Evolutionary conservation across 2,329 filamentous ascomycete genomes (phyloP).

Genomic region (Cladosporium velox): DNA sequence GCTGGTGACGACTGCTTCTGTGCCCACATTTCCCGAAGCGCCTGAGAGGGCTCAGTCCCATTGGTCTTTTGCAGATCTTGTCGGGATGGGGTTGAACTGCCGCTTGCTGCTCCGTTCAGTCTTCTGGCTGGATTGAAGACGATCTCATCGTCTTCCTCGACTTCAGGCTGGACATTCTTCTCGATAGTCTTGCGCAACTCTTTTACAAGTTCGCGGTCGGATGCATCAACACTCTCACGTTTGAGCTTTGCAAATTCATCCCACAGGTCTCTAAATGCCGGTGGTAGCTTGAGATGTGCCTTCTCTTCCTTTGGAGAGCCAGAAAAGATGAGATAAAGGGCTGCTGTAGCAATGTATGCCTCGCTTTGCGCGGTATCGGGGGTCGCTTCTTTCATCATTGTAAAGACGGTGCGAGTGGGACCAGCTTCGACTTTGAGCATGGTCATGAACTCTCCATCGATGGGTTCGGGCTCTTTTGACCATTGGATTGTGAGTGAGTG

Average conservation of each 20-base stretch:
- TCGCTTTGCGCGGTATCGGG: constrained; percentile 81
- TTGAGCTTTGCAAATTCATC: constrained; percentile 71
- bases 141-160: constrained; percentile 58
- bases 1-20: constrained; percentile 52
- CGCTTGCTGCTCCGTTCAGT: constrained; percentile 34
- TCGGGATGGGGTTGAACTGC: constrained; percentile 35
- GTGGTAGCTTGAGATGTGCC: constrained; percentile 73
- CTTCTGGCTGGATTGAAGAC: constrained; percentile 68
- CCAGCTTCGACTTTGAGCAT: constrained; percentile 45
- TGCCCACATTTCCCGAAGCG: constrained; percentile 54
- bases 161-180: constrained; percentile 53
- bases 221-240: constrained; percentile 68
- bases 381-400: constrained; percentile 74
- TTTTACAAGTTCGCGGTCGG: constrained; percentile 69
- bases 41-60: constrained; percentile 37
- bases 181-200: constrained; percentile 71
- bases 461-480: constrained; percentile 69
- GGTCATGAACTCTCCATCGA: constrained; percentile 40
- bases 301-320: constrained; percentile 84
- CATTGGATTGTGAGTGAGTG: constrained; percentile 75
- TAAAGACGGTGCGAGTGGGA: constrained; percentile 60
- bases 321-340: constrained; percentile 78
- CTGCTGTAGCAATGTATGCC: constrained; percentile 77
- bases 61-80: constrained; percentile 25
- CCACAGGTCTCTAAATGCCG: constrained; percentile 84